Percentiles rank a stretch among this genome's conserved stretches.
Evolutionary conservation across 2,329 filamentous ascomycete genomes (phyloP).

Genomic region (Fusarium nodosum): DNA sequence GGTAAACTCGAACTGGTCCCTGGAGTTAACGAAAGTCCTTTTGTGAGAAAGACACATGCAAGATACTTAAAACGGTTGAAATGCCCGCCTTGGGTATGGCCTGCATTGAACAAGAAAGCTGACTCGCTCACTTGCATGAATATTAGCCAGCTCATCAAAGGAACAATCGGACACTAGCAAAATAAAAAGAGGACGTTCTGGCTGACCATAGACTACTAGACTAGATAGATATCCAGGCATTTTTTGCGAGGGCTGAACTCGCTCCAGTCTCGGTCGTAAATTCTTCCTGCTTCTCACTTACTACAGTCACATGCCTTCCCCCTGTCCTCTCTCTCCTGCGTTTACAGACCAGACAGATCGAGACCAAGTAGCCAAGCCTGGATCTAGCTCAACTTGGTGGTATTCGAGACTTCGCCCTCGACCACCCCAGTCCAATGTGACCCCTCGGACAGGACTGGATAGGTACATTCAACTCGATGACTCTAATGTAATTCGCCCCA

Average conservation of each 20-base stretch:
- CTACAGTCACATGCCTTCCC: neutral
- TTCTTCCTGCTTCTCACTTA: neutral
- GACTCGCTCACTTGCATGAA: slow-evolving; percentile 26
- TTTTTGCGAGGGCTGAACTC: neutral
- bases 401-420: slow-evolving; percentile 26
- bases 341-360: slow-evolving; percentile 5
- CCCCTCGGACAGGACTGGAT: slow-evolving; percentile 6
- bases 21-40: slow-evolving; percentile 26
- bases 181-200: neutral
- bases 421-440: slow-evolving; percentile 13
- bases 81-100: slow-evolving; percentile 18
- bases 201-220: too few relatives aligned
- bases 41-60: slow-evolving; percentile 14
- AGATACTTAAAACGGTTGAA: slow-evolving; percentile 20
- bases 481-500: slow-evolving; percentile 31
- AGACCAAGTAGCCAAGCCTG: slow-evolving; percentile 24
- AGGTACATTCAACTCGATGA: slow-evolving; percentile 12
- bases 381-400: slow-evolving; percentile 14
- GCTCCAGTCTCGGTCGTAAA: neutral
- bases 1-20: slow-evolving; percentile 16
- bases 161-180: neutral
- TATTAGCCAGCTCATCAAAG: neutral
- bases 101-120: slow-evolving; percentile 24
- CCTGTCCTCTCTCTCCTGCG: slow-evolving; percentile 8
- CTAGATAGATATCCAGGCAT: neutral